Base-by-base conservation (phyloP, 2,329 filamentous ascomycete genomes). In the Chaetomiaceae sp. region DNA sequence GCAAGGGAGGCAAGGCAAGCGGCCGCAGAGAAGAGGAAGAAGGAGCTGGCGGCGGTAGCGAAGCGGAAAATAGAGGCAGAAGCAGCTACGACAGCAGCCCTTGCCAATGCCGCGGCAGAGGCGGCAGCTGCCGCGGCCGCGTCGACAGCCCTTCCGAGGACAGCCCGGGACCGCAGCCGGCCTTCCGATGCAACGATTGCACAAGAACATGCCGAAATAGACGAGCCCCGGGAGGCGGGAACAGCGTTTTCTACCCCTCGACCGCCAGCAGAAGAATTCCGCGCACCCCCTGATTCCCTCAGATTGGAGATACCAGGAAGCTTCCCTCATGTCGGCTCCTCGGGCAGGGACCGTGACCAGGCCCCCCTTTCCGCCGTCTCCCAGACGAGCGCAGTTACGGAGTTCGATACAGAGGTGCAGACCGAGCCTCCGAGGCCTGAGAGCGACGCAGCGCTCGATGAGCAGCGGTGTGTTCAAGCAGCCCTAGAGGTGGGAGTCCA, bases 391-490 rank as follows among this genome's bases (percentile, higher is more conserved):
- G 75, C 75, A 37, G 76, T 76, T 7, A 89, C 85, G 0, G 83
- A 87, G 60, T 87, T 89, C 58, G 87, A 90, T 58, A 76, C 74
- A n/a, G 86, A 89, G 58, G 76, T 82, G 19, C 86, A 89, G 63
- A 79, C 76, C 1, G 78, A 82, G 40, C 69, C 76, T 1, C 69
- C 74, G 1, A 60, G 70, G 14, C 70, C 38, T 23, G 48, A 52
- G 20, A 54, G 30, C 42, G 52, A 51, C 3, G 43, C 53, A 4
- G 52, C 53, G n/a, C 55, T 58, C 23, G 54, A 56, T 21, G 51
- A 33, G 10, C 25, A 27, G 6, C 6, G 6, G 56, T 23, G 55
- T 54, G 14, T 23, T 57, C 33, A 48, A 14, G 51, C 44, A 23
- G 48, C 46, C 23, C n/a, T 42, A 6, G 39, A 49, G 21, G 41